Base-by-base conservation (phyloP, 1,284 basidiomycete genomes). In the Papiliotrema flavescens region DNA sequence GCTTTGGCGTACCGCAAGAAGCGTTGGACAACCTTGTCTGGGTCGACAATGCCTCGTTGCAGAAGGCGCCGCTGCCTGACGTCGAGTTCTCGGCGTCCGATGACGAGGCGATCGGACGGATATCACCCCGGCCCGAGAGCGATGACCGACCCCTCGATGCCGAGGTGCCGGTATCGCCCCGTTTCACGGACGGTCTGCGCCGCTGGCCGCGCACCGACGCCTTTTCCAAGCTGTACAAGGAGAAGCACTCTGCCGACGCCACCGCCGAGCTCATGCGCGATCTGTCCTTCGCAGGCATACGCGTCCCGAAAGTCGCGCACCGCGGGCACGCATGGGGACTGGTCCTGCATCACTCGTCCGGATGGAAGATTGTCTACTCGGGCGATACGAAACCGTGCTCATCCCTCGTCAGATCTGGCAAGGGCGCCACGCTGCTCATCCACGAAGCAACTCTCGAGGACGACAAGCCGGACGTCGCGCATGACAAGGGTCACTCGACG, bases 401-500 rank as follows among this genome's bases (percentile, higher is more conserved):
- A 2, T 80, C 79, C 20, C 80, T 98, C 3, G 83, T 87, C 23
- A 71, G 80, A 39, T 85, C 84, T 0, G 92, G 88, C 0, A 66
- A 80, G 47, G 78, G 80, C 51, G 86, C 88, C 0, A 91, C 90
- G 0, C 73, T 98, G 6, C 80, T 98, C 35, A 93, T 98, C 43
- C 94, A 98, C 70, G 94, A 98, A 74, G 90, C 94, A 0, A 92
- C 92, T 2, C 86, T 97, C 81, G 77, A 90, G 85, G 67, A 85
- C 79, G 66, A 88, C 84, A 77, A 89, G 84, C 36, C 82, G 78
- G 81, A 81, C 15, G 76, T 89, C 74, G 94, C 94, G 0, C 70
- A 70, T 2, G 75, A 76, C 42, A 97, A 96, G 77, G 86, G 86
- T 0, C 94, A 97, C 73, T 90, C 88, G 60, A 98, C 93, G 0